Evolutionary conservation across 768 basidiomycete genomes (phyloP).

Genomic region (Glaciozyma antarctica): DNA sequence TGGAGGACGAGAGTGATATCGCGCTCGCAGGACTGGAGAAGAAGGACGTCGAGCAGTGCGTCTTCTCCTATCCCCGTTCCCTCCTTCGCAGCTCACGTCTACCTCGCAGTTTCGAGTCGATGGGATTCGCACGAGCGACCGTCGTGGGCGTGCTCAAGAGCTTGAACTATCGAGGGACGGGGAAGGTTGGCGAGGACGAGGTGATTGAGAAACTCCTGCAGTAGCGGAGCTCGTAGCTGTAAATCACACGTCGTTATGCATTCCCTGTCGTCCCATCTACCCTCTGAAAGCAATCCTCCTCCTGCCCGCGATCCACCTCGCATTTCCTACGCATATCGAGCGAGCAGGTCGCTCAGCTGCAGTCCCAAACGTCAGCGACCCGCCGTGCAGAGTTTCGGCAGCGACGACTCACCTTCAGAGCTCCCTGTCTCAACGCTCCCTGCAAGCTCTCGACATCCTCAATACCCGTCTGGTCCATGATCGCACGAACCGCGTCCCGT

Average conservation of each 20-base stretch:
- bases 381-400: background rate
- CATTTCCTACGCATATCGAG: conserved; percentile 11
- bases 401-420: conserved; percentile 57
- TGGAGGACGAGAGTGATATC: background rate
- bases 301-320: background rate
- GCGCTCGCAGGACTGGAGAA: conserved; percentile 50
- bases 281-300: background rate
- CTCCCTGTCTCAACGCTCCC: conserved; percentile 67
- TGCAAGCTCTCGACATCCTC: conserved; percentile 57
- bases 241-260: background rate
- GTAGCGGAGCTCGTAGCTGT: background rate
- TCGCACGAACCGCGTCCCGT: conserved; percentile 60
- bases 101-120: background rate
- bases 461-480: conserved; percentile 45
- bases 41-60: background rate
- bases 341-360: conserved; percentile 23
- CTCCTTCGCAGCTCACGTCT: background rate
- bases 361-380: background rate
- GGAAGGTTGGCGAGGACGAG: background rate
- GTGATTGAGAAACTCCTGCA: background rate
- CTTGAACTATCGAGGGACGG: background rate
- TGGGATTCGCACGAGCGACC: background rate
- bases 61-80: background rate
- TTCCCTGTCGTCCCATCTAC: background rate
- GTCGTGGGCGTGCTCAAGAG: background rate